Percentiles rank a stretch among this genome's conserved stretches.
phyloP scores from a whole-genome alignment of 2,329 filamentous ascomycete genomes.

The Harringtonia lauricola region DNA sequence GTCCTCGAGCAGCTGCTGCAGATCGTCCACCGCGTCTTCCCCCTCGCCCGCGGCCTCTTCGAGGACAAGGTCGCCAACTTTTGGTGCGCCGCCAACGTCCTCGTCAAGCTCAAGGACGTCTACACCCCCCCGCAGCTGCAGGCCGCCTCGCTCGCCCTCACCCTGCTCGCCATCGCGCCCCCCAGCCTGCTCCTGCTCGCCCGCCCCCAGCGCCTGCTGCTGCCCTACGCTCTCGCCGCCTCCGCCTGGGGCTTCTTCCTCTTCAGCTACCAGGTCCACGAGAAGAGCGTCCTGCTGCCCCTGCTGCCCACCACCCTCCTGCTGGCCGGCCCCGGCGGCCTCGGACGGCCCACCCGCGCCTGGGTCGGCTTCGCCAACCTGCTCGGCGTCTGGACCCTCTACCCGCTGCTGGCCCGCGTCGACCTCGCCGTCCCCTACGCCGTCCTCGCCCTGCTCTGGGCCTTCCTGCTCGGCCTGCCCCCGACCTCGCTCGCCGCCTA shows the following conservation, averaged over 20 bases:
- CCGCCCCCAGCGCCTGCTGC: constrained; percentile 62
- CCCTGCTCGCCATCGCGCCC: constrained; percentile 63
- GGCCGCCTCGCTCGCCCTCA: constrained; percentile 61
- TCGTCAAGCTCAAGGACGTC: constrained; percentile 66
- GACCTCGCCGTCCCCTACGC: constrained; percentile 75
- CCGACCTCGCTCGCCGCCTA: constrained; percentile 64
- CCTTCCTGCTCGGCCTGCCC: constrained; percentile 79
- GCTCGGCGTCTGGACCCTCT: constrained; percentile 86
- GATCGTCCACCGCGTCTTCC: constrained; percentile 84
- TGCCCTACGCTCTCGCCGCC: constrained; percentile 71
- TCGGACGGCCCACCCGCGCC: constrained; percentile 64
- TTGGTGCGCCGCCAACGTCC: constrained; percentile 86
- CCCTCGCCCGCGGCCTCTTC: constrained; percentile 89
- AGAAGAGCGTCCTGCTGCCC: constrained; percentile 91
- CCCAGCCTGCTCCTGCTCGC: constrained; percentile 72
- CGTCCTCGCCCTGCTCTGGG: constrained; percentile 78
- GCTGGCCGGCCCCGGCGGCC: constrained; percentile 64
- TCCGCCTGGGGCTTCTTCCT: constrained; percentile 96
- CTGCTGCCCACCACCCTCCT: constrained; percentile 88
- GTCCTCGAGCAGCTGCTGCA: constrained; percentile 70
- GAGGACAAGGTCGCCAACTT: constrained; percentile 99
- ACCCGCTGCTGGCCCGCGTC: constrained; percentile 77
- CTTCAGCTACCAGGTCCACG: constrained; percentile 95
- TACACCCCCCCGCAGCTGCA: constrained; percentile 66
- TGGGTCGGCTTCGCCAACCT: constrained; percentile 98